Evolutionary conservation across 2,329 filamentous ascomycete species (phyloP).

Genomic region (Thelonectria discophora): DNA sequence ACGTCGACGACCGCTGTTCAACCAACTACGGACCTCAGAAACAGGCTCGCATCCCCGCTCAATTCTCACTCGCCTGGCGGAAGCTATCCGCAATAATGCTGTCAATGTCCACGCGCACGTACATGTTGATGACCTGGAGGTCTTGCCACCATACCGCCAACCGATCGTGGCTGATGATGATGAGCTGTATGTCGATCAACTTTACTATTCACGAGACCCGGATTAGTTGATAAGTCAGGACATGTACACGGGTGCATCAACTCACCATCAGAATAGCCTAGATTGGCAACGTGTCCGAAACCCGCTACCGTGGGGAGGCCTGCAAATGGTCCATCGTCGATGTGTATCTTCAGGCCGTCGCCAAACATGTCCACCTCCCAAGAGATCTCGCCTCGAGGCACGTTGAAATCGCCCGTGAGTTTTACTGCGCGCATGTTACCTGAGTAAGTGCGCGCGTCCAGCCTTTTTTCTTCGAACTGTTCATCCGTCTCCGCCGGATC

Average conservation of each 20-base stretch:
- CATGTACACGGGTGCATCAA: constrained; percentile 1
- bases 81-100: constrained; percentile 48
- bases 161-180: constrained; percentile 79
- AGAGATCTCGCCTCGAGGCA: constrained; percentile 85
- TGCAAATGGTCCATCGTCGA: constrained; percentile 73
- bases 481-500: constrained; percentile 54
- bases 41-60: not conserved
- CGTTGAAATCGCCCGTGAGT: constrained; percentile 88
- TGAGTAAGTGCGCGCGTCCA: constrained; percentile 61
- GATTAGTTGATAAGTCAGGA: constrained; percentile 3
- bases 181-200: constrained; percentile 78
- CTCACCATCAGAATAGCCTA: constrained; percentile 77
- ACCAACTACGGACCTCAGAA: not conserved
- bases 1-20: not conserved
- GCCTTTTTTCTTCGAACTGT: constrained; percentile 56
- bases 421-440: constrained; percentile 86
- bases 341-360: constrained; percentile 69
- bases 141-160: constrained; percentile 84
- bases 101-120: constrained; percentile 68
- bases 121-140: constrained; percentile 68
- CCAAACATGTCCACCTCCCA: constrained; percentile 80
- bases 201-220: constrained; percentile 61
- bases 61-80: not conserved
- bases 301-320: constrained; percentile 78
- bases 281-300: constrained; percentile 78